Conservation (phyloP, 2,329 filamentous ascomycete genomes). For the Talaromyces verruculosus region DNA sequence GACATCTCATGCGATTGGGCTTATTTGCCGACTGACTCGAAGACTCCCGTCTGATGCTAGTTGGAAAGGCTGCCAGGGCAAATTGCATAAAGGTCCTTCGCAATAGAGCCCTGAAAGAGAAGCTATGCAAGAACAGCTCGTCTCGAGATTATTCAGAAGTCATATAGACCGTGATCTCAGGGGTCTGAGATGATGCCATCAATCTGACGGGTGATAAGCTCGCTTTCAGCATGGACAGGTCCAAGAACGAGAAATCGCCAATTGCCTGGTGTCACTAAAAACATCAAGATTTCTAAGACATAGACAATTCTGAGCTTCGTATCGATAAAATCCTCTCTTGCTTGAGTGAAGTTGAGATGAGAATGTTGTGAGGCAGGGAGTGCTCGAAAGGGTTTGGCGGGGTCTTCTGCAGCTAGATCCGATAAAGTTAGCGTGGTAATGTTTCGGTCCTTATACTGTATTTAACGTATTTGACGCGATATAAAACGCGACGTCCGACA, state of each 20-base stretch:
- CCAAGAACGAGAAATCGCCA: not conserved
- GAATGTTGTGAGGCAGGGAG: not conserved
- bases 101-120: not conserved
- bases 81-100: no score
- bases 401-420: not conserved
- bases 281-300: no score
- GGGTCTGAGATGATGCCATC: slow-evolving; percentile 4
- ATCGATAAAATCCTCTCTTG: not conserved
- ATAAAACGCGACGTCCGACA: not conserved
- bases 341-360: not conserved
- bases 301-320: not conserved
- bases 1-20: not conserved
- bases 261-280: not conserved
- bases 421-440: not conserved
- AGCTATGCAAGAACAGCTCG: not conserved
- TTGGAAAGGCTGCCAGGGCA: not conserved
- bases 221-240: not conserved
- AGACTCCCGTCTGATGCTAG: not conserved
- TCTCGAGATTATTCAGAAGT: slow-evolving; percentile 1
- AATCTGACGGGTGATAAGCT: not conserved
- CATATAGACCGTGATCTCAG: not conserved
- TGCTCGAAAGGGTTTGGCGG: slow-evolving; percentile 7
- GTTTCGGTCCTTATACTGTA: not conserved
- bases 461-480: not conserved
- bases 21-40: not conserved